phyloP scores from a whole-genome alignment of 2,329 filamentous ascomycete species.

The Trichoderma polysporum region DNA sequence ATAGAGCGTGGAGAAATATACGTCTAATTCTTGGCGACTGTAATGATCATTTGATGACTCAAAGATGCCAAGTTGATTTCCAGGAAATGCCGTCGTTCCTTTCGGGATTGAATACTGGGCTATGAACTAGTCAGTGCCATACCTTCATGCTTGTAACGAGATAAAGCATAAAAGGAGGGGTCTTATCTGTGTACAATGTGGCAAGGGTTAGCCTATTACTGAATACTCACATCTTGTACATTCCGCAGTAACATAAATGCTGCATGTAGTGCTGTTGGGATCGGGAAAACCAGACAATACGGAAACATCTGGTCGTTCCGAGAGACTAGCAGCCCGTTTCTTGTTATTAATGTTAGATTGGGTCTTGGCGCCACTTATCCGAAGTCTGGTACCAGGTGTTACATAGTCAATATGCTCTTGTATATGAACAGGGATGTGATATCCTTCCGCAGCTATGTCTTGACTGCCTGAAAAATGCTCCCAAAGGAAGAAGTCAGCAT shows the following conservation, averaged over 20 bases:
- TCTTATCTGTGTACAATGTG: background rate
- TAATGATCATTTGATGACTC: background rate
- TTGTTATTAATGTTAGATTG: background rate
- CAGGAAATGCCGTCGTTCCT: background rate
- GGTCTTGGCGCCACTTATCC: background rate
- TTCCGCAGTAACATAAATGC: background rate
- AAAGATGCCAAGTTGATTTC: constrained; percentile 14
- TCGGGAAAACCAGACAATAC: background rate
- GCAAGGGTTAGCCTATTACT: too few species aligned
- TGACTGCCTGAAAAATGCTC: background rate
- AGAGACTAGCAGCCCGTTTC: background rate
- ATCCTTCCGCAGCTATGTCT: constrained; percentile 24
- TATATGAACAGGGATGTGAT: constrained; percentile 39
- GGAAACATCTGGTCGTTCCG: background rate
- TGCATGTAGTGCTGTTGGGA: background rate
- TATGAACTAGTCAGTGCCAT: background rate
- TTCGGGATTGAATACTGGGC: background rate
- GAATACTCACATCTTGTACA: background rate
- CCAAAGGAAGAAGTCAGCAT: background rate
- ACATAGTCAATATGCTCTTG: constrained; percentile 20
- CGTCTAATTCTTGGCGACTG: background rate
- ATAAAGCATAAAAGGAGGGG: rapidly evolving
- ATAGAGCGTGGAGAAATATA: background rate
- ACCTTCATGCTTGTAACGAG: background rate
- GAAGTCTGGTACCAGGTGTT: background rate